A percentile compares a stretch with the other conserved stretches of the same genome.
These are phyloP conservation scores for Waltiozyma sp. DNA, from an alignment of 1,139 yeast species.

Conservation along the genomic window DNA sequence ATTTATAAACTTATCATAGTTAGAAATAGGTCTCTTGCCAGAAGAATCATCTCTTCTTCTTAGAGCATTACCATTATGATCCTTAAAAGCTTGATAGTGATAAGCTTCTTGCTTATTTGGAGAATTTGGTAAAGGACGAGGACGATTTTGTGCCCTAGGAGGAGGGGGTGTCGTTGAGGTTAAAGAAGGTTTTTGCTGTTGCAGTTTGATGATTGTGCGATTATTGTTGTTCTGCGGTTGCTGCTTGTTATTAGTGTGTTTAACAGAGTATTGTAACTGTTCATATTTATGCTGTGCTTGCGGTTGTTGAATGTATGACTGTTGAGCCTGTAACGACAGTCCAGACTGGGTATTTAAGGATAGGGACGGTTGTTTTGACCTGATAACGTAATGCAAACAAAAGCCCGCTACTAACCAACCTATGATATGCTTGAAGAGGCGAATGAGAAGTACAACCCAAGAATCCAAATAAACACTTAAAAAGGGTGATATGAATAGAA, in stretches of 20 bases:
- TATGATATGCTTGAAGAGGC: constrained; percentile 11
- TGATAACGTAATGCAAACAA: constrained; percentile 10
- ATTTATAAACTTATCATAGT: constrained; percentile 14
- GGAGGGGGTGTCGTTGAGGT: neutral
- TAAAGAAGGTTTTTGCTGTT: neutral
- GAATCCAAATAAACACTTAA: constrained; percentile 12
- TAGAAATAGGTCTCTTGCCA: constrained; percentile 4
- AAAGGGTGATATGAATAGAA: constrained; percentile 15
- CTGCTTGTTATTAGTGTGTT: neutral
- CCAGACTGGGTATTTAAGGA: neutral
- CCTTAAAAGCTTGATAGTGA: neutral
- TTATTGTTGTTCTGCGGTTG: neutral
- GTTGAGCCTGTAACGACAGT: neutral
- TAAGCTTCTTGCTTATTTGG: neutral
- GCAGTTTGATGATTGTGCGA: neutral
- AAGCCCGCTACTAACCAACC: constrained; percentile 13
- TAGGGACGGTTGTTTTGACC: constrained; percentile 1
- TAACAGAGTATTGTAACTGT: neutral
- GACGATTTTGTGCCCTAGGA: neutral
- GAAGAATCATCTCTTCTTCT: neutral
- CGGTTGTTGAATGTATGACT: neutral
- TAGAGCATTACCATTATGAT: neutral
- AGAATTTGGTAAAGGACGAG: neutral
- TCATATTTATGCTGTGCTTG: neutral
- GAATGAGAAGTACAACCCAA: constrained; percentile 13